These are phyloP conservation scores for Alternaria brassicae DNA, from an alignment of 2,329 filamentous ascomycete genomes.

Conservation along the genomic window DNA sequence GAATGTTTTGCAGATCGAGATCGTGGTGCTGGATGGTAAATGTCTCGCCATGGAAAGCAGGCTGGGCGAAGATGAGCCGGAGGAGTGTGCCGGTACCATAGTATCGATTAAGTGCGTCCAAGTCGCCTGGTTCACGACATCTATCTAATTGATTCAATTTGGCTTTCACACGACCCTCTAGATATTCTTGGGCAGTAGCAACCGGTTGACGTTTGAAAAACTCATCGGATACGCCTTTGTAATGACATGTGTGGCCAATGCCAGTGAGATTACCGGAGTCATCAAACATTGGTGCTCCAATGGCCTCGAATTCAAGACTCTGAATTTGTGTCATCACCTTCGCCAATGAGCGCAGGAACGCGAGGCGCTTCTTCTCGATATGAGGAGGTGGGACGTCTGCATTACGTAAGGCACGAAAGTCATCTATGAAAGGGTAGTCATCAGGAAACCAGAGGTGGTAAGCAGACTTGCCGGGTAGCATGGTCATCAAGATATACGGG, in stretches of 20 bases:
- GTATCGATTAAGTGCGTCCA: neutral
- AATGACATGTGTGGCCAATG: neutral
- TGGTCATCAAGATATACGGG: constrained; percentile 28
- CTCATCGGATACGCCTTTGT: neutral
- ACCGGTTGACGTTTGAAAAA: neutral
- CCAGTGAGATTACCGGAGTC: neutral
- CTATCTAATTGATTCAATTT: neutral
- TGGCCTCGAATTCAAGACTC: neutral
- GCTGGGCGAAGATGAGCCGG: neutral
- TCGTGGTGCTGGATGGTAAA: constrained; percentile 30
- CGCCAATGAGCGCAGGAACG: neutral
- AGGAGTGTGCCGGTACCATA: constrained; percentile 14
- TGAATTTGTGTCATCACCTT: neutral
- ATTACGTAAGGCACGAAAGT: constrained; percentile 15
- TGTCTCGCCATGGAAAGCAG: constrained; percentile 16
- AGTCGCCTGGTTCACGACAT: neutral
- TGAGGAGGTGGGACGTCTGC: neutral
- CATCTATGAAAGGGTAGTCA: constrained; percentile 7
- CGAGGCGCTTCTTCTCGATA: constrained; percentile 4
- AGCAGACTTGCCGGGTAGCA: constrained; percentile 13
- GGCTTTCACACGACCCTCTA: neutral
- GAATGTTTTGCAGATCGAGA: constrained; percentile 34
- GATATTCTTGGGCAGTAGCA: neutral
- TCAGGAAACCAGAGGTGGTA: constrained; percentile 11
- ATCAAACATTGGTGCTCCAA: neutral